Conservation (phyloP, 2,329 filamentous ascomycete species). For the Ascochyta viciae-villosae region DNA sequence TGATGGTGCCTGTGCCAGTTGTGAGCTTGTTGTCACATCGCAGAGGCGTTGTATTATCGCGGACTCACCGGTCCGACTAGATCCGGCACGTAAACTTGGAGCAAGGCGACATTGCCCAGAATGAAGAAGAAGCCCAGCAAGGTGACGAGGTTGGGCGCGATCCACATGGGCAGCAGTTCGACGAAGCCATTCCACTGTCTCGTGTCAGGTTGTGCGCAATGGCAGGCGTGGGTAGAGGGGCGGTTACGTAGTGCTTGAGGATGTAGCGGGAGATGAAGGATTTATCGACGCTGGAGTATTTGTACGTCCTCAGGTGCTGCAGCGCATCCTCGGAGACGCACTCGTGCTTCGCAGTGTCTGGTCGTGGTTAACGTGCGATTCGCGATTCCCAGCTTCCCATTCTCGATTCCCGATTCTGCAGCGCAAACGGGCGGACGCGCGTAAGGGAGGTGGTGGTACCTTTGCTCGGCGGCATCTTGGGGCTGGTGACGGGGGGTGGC, state of each 20-base stretch:
- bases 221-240: neutral
- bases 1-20: slow-evolving; percentile 69
- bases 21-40: slow-evolving; percentile 18
- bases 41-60: neutral
- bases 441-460: slow-evolving; percentile 27
- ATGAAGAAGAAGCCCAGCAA: slow-evolving; percentile 95
- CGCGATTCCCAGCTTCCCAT: neutral
- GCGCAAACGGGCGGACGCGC: slow-evolving; percentile 1
- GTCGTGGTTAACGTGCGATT: slow-evolving; percentile 5
- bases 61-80: slow-evolving; percentile 81
- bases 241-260: slow-evolving; percentile 87
- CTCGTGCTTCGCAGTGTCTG: slow-evolving; percentile 70
- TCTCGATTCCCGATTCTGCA: no score
- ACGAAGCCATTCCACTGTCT: slow-evolving; percentile 95
- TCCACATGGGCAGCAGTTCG: slow-evolving; percentile 89
- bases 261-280: slow-evolving; percentile 93
- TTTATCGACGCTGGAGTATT: slow-evolving; percentile 97
- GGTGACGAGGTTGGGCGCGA: slow-evolving; percentile 98
- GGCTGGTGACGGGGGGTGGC: slow-evolving; percentile 45
- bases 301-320: slow-evolving; percentile 91
- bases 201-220: slow-evolving; percentile 31
- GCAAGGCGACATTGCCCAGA: slow-evolving; percentile 76
- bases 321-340: slow-evolving; percentile 87
- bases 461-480: slow-evolving; percentile 49
- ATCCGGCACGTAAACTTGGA: slow-evolving; percentile 86